Percentiles rank a stretch among this genome's conserved stretches.
Conservation (phyloP, 306 rosid species). For the Trichosanthes cucumerina region DNA sequence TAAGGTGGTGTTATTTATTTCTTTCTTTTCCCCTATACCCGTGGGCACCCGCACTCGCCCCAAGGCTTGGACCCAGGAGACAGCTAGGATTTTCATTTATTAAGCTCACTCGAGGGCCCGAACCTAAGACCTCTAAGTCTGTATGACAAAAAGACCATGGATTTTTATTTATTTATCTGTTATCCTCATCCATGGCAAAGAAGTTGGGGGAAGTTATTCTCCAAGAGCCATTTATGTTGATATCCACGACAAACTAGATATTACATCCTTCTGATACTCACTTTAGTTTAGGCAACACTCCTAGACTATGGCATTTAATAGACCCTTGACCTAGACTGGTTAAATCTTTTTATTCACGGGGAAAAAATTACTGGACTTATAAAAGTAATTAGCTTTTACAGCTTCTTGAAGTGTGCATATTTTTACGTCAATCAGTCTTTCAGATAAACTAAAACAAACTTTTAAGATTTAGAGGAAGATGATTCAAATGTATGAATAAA, state of each 20-base stretch:
- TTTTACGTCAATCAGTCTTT: background rate
- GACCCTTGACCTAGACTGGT: background rate
- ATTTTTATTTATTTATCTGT: no score
- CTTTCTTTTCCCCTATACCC: no score
- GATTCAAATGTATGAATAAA: background rate
- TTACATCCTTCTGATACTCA: background rate
- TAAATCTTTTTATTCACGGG: background rate
- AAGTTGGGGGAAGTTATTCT: background rate
- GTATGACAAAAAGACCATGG: no score
- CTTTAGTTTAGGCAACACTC: background rate
- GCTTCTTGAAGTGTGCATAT: background rate
- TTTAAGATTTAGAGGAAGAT: background rate
- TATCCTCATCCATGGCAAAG: background rate
- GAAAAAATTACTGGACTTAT: background rate
- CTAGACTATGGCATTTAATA: background rate
- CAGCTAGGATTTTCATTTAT: no score
- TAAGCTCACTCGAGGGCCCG: no score
- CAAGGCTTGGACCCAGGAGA: no score
- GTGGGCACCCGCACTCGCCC: no score
- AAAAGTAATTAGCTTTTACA: background rate
- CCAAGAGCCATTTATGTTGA: background rate
- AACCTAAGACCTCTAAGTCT: no score
- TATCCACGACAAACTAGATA: background rate
- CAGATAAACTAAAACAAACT: background rate
- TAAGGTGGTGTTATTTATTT: background rate